Evolutionary conservation across 2,329 filamentous ascomycete genomes (phyloP).

Genomic region (Exophiala dermatitidis): DNA sequence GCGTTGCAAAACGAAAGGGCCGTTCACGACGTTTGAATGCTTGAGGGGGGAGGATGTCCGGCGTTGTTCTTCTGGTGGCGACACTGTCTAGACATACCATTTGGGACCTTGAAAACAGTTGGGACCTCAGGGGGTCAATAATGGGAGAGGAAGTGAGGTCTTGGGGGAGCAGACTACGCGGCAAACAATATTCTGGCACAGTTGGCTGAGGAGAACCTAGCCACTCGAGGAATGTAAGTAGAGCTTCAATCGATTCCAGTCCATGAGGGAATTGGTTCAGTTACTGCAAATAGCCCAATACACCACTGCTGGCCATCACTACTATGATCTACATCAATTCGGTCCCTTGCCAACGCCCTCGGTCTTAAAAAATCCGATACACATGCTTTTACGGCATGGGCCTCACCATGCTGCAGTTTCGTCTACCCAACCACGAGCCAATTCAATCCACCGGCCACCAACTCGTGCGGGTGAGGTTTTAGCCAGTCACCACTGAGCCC

Average conservation of each 20-base stretch:
- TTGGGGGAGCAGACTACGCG: not conserved
- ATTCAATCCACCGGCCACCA: too few species aligned
- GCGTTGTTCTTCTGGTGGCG: not conserved
- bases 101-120: not conserved
- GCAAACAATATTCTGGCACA: not conserved
- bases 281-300: too few species aligned
- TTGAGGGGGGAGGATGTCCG: not conserved
- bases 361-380: too few species aligned
- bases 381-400: too few species aligned
- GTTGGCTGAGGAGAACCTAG: not conserved
- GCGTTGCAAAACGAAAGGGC: conserved; percentile 3
- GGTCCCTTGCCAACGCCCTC: too few species aligned
- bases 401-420: too few species aligned
- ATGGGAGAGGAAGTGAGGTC: not conserved
- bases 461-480: too few species aligned
- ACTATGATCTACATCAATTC: too few species aligned
- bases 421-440: too few species aligned
- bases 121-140: not conserved
- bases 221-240: not conserved
- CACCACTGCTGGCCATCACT: too few species aligned
- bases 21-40: conserved; percentile 8
- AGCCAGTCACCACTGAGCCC: too few species aligned
- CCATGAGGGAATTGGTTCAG: too few species aligned
- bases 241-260: not conserved
- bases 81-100: not conserved